Percentiles rank a stretch among this genome's conserved stretches.
phyloP scores from a whole-genome alignment of 2,329 filamentous ascomycete genomes.

The Chaetomium sp. region DNA sequence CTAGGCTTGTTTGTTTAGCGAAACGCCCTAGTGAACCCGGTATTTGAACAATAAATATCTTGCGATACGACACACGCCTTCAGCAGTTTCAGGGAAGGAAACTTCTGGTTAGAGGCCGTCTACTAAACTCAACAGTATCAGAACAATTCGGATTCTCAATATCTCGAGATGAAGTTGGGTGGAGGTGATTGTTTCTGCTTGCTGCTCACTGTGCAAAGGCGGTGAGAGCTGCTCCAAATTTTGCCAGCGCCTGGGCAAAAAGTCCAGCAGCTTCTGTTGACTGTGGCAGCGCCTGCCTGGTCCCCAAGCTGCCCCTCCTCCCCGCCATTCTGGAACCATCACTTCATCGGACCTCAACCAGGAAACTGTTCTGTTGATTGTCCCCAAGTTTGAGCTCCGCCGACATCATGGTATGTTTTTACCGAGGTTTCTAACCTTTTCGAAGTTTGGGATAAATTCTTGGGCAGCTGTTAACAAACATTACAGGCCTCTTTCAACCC shows the following conservation, averaged over 20 bases:
- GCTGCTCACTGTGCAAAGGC: constrained; percentile 17
- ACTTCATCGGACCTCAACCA: constrained; percentile 6
- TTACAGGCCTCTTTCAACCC: constrained; percentile 63
- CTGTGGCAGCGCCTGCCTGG: constrained; percentile 14
- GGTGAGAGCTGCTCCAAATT: constrained; percentile 24
- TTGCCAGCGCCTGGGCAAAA: constrained; percentile 22
- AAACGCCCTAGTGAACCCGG: neutral
- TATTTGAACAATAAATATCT: neutral
- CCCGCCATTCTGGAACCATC: constrained; percentile 15
- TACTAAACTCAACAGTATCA: no score
- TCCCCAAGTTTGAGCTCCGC: constrained; percentile 7
- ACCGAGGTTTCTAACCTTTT: neutral
- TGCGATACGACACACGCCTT: no score
- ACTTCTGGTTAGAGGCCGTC: no score
- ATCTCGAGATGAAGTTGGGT: no score
- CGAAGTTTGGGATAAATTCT: neutral
- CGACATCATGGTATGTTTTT: constrained; percentile 18
- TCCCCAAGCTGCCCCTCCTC: constrained; percentile 21
- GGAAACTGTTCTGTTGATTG: neutral
- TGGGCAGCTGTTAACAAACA: constrained; percentile 1
- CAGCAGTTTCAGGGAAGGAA: no score
- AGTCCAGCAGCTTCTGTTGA: constrained; percentile 19
- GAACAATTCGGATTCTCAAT: no score
- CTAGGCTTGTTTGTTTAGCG: constrained; percentile 4
- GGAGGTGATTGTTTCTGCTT: neutral